A percentile compares a stretch with the other conserved stretches of the same genome.
Evolutionary conservation across 2,329 filamentous ascomycete genomes (phyloP).

Genomic region (Lasiodiplodia citricola): DNA sequence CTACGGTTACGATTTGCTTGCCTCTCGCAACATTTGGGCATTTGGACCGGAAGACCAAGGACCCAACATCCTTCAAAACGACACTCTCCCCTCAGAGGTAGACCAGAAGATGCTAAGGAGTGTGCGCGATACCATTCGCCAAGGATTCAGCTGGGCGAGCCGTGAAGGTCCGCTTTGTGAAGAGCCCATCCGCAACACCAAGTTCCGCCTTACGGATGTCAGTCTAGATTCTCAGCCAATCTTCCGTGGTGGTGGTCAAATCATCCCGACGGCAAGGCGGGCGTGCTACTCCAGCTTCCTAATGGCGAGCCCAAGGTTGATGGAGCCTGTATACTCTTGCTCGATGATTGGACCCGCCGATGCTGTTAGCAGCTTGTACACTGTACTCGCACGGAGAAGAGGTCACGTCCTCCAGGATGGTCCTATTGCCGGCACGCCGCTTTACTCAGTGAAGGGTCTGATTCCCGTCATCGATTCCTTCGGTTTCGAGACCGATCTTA

Average conservation of each 20-base stretch:
- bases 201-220: conserved; percentile 95
- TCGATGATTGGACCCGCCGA: conserved; percentile 93
- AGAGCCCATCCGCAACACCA: conserved; percentile 98
- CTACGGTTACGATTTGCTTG: conserved; percentile 95
- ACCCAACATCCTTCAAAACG: conserved; percentile 95
- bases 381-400: conserved; percentile 82
- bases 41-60: conserved; percentile 96
- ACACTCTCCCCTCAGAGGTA: conserved; percentile 91
- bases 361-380: conserved; percentile 87
- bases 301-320: conserved; percentile 93
- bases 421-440: conserved; percentile 88
- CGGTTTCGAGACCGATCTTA: conserved; percentile 95
- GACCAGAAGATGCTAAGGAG: conserved; percentile 88
- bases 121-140: conserved; percentile 89
- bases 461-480: conserved; percentile 97
- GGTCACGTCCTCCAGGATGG: conserved; percentile 95
- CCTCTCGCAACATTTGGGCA: conserved; percentile 95
- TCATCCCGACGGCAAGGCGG: conserved; percentile 91
- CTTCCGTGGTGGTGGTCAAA: conserved; percentile 92
- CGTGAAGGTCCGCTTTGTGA: conserved; percentile 95
- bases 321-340: conserved; percentile 95
- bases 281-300: conserved; percentile 96
- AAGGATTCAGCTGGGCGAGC: conserved; percentile 96
- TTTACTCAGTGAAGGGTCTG: conserved; percentile 89
- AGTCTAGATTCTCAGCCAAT: conserved; percentile 87